Evolutionary conservation across 805 yeast species (phyloP).

Genomic region (Starmera pachycereana): DNA sequence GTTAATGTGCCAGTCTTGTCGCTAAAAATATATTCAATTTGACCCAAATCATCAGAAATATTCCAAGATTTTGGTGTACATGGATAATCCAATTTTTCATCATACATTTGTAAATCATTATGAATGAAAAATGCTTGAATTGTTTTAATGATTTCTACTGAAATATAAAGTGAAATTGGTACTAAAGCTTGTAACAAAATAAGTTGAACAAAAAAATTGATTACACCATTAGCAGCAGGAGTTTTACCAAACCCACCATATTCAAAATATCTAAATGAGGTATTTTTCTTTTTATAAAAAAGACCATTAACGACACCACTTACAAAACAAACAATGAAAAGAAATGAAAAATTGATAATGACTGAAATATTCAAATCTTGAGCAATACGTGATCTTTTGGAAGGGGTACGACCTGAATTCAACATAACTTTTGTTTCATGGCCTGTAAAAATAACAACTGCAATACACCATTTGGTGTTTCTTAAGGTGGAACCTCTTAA

Average conservation of each 20-base stretch:
- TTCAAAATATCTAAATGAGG: slow-evolving; percentile 54
- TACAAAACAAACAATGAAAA: slow-evolving; percentile 56
- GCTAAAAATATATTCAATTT: slow-evolving; percentile 73
- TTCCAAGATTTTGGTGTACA: slow-evolving; percentile 81
- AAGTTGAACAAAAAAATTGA: slow-evolving; percentile 64
- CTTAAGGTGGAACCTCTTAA: slow-evolving; percentile 66
- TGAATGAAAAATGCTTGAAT: slow-evolving; percentile 74
- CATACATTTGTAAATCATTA: slow-evolving; percentile 64
- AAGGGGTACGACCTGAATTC: slow-evolving; percentile 69
- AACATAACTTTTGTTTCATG: slow-evolving; percentile 72
- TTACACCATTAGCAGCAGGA: slow-evolving; percentile 57
- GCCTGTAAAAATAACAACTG: slow-evolving; percentile 68
- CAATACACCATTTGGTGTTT: slow-evolving; percentile 76
- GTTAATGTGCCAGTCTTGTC: slow-evolving; percentile 81
- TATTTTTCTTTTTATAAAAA: slow-evolving; percentile 35
- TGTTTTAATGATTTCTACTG: slow-evolving; percentile 74
- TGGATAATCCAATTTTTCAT: slow-evolving; percentile 60
- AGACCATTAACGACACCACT: slow-evolving; percentile 67
- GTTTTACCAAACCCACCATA: slow-evolving; percentile 57
- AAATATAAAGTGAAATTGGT: slow-evolving; percentile 73
- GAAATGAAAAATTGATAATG: slow-evolving; percentile 48
- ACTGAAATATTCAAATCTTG: slow-evolving; percentile 65
- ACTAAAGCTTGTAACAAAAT: slow-evolving; percentile 72
- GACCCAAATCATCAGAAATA: slow-evolving; percentile 78
- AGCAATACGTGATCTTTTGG: slow-evolving; percentile 67